Conservation (phyloP, 1,284 basidiomycete genomes). For the Ceratobasidium sp. region DNA sequence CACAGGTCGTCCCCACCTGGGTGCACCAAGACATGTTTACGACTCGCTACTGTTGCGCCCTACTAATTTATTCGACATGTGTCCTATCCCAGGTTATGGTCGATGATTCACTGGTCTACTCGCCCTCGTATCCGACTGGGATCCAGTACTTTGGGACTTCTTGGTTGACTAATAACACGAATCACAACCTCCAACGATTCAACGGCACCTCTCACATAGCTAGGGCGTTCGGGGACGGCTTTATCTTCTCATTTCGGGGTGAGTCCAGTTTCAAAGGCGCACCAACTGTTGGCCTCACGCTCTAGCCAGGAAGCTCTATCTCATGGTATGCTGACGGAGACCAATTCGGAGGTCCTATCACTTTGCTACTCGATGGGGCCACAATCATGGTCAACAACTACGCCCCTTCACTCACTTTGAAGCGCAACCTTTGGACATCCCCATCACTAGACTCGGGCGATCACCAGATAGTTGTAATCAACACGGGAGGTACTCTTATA, state of each 20-base stretch:
- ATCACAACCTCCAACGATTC: neutral
- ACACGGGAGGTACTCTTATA: neutral
- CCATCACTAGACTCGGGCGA: neutral
- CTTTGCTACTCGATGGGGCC: neutral
- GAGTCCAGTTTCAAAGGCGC: neutral
- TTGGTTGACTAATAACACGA: conserved; percentile 2
- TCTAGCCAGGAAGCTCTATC: neutral
- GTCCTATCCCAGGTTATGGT: neutral
- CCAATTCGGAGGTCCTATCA: neutral
- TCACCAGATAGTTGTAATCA: neutral
- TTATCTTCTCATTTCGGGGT: conserved; percentile 4
- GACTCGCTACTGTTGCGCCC: too few species aligned
- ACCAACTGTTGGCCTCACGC: neutral
- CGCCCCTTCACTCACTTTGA: neutral
- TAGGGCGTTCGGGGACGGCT: neutral
- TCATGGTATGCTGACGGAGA: conserved; percentile 1
- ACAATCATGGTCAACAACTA: neutral
- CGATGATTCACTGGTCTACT: neutral
- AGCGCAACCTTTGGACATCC: neutral
- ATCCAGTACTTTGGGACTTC: conserved; percentile 5
- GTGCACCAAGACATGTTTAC: too few species aligned
- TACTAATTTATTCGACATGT: neutral
- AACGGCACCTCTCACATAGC: neutral
- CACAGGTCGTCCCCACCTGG: too few species aligned
- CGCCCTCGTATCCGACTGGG: neutral